Conservation (phyloP, 306 rosid genomes). For the Prosopis cineraria region DNA sequence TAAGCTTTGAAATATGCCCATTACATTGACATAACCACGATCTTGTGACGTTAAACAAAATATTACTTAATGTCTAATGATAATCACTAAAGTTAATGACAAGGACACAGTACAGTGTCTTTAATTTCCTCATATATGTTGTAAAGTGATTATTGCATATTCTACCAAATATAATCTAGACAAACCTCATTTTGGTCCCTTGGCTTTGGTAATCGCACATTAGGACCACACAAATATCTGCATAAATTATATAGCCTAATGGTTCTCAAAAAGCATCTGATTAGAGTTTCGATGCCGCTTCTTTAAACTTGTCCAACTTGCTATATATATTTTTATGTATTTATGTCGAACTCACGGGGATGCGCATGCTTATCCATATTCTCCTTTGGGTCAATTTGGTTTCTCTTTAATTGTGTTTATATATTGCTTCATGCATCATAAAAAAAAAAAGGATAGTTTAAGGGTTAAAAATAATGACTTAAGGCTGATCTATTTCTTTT, state of each 20-base stretch:
- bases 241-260: conserved; percentile 31
- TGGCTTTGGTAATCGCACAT: conserved; percentile 2
- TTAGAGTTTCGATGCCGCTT: conserved; percentile 37
- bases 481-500: conserved; percentile 8
- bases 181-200: conserved; percentile 37
- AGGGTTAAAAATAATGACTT: neutral
- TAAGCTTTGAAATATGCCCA: conserved; percentile 28
- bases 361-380: conserved; percentile 45
- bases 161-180: conserved; percentile 36
- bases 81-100: conserved; percentile 52
- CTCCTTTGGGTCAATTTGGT: conserved; percentile 24
- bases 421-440: conserved; percentile 29
- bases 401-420: conserved; percentile 1
- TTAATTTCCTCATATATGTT: conserved; percentile 26
- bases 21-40: conserved; percentile 38
- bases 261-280: conserved; percentile 34
- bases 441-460: conserved; percentile 31
- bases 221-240: conserved; percentile 35
- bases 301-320: conserved; percentile 36
- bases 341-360: conserved; percentile 38
- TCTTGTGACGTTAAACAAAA: conserved; percentile 30
- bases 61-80: conserved; percentile 44
- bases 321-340: conserved; percentile 1
- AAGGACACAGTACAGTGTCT: conserved; percentile 41
- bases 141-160: conserved; percentile 30